Percentiles rank a stretch among this genome's conserved stretches.
Conservation (phyloP, 2,329 filamentous ascomycete species). For the Fusarium sp. region DNA sequence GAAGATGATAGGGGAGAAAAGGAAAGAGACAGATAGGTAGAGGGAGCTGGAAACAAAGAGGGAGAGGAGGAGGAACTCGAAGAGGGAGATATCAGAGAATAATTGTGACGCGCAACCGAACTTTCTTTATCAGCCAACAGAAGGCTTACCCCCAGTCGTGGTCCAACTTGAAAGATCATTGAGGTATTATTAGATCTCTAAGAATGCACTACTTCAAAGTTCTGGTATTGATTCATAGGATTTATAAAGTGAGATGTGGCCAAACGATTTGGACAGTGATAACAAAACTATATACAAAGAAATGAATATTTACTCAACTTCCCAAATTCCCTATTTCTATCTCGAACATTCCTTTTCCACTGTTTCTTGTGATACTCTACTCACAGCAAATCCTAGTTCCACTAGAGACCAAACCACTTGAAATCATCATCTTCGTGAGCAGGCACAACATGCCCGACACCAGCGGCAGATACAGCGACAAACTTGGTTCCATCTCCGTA, state of each 20-base stretch:
- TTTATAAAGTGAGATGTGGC: neutral
- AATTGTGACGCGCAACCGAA: too few relatives aligned
- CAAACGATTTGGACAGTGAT: too few relatives aligned
- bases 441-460: constrained; percentile 10
- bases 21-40: too few relatives aligned
- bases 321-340: neutral
- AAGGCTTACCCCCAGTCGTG: too few relatives aligned
- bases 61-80: too few relatives aligned
- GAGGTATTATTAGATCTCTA: too few relatives aligned
- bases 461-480: constrained; percentile 10
- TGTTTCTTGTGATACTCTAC: neutral
- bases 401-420: neutral
- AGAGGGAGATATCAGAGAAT: too few relatives aligned
- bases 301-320: neutral
- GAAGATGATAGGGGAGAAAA: too few relatives aligned
- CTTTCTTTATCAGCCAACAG: too few relatives aligned
- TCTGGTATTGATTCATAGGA: neutral
- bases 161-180: neutral
- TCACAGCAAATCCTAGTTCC: neutral
- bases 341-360: too few relatives aligned
- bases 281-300: neutral
- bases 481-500: constrained; percentile 15
- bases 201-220: too few relatives aligned
- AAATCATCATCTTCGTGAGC: constrained; percentile 3
- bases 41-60: too few relatives aligned